phyloP scores from a whole-genome alignment of 2,329 filamentous ascomycete species.

The Diaporthe nobilis region DNA sequence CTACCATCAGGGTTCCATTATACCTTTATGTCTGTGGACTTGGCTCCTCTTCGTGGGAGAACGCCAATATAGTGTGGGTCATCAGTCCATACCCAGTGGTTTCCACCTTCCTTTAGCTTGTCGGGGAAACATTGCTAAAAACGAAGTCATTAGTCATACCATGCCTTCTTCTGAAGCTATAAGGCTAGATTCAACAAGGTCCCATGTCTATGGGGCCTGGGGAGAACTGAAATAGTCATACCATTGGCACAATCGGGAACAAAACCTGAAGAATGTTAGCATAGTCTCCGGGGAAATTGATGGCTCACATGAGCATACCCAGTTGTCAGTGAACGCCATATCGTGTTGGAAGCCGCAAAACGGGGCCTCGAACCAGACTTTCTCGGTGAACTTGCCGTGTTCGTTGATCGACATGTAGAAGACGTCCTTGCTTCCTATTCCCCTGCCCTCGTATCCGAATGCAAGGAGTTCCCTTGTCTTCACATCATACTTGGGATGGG shows the following conservation, averaged over 20 bases:
- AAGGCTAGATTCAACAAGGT: too few species aligned
- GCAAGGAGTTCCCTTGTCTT: slow-evolving; percentile 1
- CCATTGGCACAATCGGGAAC: background rate
- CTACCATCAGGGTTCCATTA: too few species aligned
- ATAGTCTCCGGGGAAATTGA: background rate
- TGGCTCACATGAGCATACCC: background rate
- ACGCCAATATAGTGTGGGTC: background rate
- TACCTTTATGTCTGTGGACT: slow-evolving; percentile 4
- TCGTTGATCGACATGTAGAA: slow-evolving; percentile 6
- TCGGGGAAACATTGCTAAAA: slow-evolving; percentile 7
- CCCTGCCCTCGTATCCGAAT: background rate
- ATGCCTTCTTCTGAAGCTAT: too few species aligned
- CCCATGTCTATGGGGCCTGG: too few species aligned
- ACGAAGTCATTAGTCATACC: background rate
- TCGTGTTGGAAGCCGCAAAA: background rate
- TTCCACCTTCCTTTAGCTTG: slow-evolving; percentile 10
- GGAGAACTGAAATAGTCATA: background rate
- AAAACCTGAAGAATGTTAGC: background rate
- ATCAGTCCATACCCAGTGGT: background rate
- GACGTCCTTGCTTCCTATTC: background rate
- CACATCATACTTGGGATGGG: slow-evolving; percentile 14
- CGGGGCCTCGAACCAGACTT: background rate
- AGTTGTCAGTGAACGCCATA: background rate
- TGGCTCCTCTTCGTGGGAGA: background rate
- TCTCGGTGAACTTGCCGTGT: slow-evolving; percentile 7